Conservation (phyloP, 768 basidiomycete species). For the Crassisporium funariophilum region DNA sequence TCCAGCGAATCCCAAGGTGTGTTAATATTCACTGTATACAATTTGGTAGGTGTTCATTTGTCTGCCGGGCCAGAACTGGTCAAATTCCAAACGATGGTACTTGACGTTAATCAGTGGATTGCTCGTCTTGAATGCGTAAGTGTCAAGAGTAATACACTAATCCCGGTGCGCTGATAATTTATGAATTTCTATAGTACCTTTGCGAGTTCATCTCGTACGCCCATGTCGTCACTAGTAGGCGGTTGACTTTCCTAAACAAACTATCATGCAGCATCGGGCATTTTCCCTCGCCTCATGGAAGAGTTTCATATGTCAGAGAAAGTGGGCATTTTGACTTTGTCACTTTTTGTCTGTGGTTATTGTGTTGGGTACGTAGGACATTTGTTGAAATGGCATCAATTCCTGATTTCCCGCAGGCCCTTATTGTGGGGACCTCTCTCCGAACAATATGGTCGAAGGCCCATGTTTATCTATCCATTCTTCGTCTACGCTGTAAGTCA, state of each 20-base stretch:
- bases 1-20: conserved; percentile 48
- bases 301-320: conserved; percentile 53
- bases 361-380: conserved; percentile 47
- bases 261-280: conserved; percentile 41
- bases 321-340: conserved; percentile 55
- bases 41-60: conserved; percentile 1
- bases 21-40: not conserved
- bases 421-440: conserved; percentile 60
- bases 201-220: conserved; percentile 57
- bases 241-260: not conserved
- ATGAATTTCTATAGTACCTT: conserved; percentile 44
- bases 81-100: conserved; percentile 47
- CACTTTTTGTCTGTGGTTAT: conserved; percentile 71
- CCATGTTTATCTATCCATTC: conserved; percentile 59
- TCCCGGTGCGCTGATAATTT: not conserved
- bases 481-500: conserved; percentile 50
- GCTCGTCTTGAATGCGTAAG: conserved; percentile 58
- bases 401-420: conserved; percentile 32
- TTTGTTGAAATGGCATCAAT: not conserved
- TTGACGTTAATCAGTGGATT: conserved; percentile 50
- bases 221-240: not conserved
- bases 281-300: conserved; percentile 43
- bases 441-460: conserved; percentile 59
- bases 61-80: conserved; percentile 47
- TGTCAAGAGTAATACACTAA: not conserved